phyloP scores from a whole-genome alignment of 2,329 filamentous ascomycete species.

The Penicillium hordei region DNA sequence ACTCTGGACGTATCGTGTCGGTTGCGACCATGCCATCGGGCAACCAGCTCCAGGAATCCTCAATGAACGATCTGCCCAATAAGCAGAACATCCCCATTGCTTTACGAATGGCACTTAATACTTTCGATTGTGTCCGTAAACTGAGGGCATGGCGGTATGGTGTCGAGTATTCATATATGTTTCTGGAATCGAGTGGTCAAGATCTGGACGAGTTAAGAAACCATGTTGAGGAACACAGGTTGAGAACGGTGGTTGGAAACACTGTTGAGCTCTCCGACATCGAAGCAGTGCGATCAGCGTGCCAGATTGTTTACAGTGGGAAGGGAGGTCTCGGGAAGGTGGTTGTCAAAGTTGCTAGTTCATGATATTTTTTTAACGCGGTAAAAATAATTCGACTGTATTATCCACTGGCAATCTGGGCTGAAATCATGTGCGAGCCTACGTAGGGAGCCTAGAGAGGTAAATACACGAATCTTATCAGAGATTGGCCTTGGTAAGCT shows the following conservation, averaged over 20 bases:
- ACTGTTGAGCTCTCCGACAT: constrained; percentile 47
- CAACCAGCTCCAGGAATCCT: constrained; percentile 34
- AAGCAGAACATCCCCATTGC: constrained; percentile 28
- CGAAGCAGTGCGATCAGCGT: constrained; percentile 44
- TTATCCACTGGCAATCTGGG: background rate
- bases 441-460: background rate
- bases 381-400: background rate
- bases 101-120: constrained; percentile 29
- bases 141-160: constrained; percentile 48
- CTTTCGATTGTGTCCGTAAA: constrained; percentile 40
- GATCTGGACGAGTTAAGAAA: constrained; percentile 47
- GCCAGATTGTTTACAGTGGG: constrained; percentile 42
- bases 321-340: constrained; percentile 49
- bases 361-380: background rate
- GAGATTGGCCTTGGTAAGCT: constrained; percentile 23
- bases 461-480: background rate
- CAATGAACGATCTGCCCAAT: constrained; percentile 28
- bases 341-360: constrained; percentile 38
- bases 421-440: background rate
- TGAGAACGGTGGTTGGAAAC: constrained; percentile 47
- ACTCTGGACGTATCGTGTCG: constrained; percentile 39
- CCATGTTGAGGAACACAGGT: constrained; percentile 44
- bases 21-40: constrained; percentile 41
- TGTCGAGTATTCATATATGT: constrained; percentile 49
- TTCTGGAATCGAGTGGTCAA: constrained; percentile 43